Base-by-base conservation (phyloP, 345 rosid genomes). In the Angophora floribunda region DNA sequence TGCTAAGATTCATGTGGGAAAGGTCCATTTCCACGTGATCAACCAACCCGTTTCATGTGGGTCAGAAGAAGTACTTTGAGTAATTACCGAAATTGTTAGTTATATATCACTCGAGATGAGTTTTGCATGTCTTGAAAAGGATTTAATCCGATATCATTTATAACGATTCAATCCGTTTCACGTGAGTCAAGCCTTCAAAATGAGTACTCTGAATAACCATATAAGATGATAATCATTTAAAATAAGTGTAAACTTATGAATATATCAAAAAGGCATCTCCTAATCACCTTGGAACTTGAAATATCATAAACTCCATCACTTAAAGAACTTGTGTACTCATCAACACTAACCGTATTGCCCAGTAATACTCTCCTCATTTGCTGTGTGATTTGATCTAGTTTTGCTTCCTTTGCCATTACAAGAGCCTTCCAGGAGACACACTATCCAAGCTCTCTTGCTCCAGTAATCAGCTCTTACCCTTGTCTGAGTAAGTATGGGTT, bases 261-360 rank as follows among this genome's bases (percentile, higher is more conserved):
- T 70, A 7, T 36, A 70, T 36, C 45, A 8, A 17, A 32, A 36
- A 32, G 17, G 13, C 4, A 70, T 70, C 26, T 36, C 2, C 6
- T 1, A 3, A 7, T 2, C 0, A 0, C 14, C 2, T 2, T 30
- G 80, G 10, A 4, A 70, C 47, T 70, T 70, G 44, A 9, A 36
- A 36, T 70, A 36, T 70, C 47, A 2, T 7, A 70, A 17, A 12
- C 24, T 36, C 45, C 82, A 17, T 30, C 82, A 70, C 26, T 70
- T 17, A 36, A 70, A 21, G 4, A 32, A 9, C 9, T 16, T 9
- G 15, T 7, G 45, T 16, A 32, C 45, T 67, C 19, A 1, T 67
- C 45, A 67, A 15, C 0, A 3, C 16, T 32, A 44, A 67, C 45
- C 1, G 2, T 16, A 32, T 67, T 1, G 3, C 79, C 45, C 32